Base-by-base conservation (phyloP, 108 stramenopile genomes). In the Nitzschia sp. region DNA sequence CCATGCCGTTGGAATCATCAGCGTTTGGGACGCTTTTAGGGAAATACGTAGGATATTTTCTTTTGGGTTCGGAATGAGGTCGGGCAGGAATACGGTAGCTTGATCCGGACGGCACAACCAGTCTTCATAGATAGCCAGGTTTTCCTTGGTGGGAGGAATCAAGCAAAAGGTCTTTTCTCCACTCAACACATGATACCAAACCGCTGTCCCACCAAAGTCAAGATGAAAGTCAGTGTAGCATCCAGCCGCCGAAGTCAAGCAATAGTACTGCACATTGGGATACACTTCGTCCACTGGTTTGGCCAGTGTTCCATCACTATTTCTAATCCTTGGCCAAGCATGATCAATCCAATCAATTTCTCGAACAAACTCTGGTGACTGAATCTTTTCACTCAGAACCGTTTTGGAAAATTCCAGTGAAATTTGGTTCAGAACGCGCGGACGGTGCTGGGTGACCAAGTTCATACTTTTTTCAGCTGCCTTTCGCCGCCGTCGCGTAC, bases 161-260 rank as follows among this genome's bases (percentile, higher is more conserved):
- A 94, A 65, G 53, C 81, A 84, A 72, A 94, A 95, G n/a, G 79
- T 58, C 75, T 98, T 98, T n/a, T 59, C 49, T 18, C 97, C 97
- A 24, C 49, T 46, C 11, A 96, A 67, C 0, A 98, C 80, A 70
- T 97, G 95, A 54, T 98, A 98, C 95, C 96, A 98, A 9, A 98
- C 97, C 23, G 89, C 76, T 2, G 95, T 92, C 27, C 97, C 97
- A 17, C 97, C 97, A 78, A 98, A 98, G 74, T 98, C 97, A 18
- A 95, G 70, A 82, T 98, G 97, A 76, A 98, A 98, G 60, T 98
- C 97, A 0, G 97, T 98, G 62, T 88, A 96, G 29, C 79, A 82
- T 19, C 95, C 96, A 0, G 77, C 80, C 6, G 86, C 83, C 46
- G 77, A 78, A 71, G 93, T 96, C 36, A 98, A 72, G 64, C 96